phyloP scores from a whole-genome alignment of 345 rosid species.

The Eucalyptus camaldulensis region DNA sequence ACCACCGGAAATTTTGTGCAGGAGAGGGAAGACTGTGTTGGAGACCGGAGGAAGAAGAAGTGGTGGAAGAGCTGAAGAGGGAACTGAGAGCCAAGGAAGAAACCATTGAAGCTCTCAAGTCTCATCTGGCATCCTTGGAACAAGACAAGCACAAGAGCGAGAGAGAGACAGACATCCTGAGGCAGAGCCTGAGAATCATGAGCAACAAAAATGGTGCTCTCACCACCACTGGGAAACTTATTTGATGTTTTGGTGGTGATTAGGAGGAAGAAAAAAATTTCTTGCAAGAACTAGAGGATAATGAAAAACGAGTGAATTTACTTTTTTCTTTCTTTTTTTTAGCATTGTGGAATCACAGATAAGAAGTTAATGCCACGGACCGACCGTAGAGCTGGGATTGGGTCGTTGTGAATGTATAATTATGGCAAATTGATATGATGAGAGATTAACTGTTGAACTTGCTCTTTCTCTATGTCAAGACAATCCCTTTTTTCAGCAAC shows the following conservation, averaged over 20 bases:
- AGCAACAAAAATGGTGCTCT: constrained; percentile 11
- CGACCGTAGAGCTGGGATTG: not conserved
- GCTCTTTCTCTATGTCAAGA: not conserved
- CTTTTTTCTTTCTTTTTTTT: not conserved
- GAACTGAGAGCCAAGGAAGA: constrained; percentile 40
- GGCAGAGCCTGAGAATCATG: constrained; percentile 62
- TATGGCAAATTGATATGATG: not conserved
- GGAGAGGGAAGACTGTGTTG: constrained; percentile 31
- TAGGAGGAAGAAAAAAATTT: not conserved
- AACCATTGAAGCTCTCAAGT: constrained; percentile 29
- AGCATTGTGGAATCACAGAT: not conserved
- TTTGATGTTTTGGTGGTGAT: not conserved
- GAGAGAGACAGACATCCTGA: constrained; percentile 56
- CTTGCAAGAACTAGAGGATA: not conserved
- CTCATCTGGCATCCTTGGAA: constrained; percentile 27
- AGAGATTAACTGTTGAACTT: not conserved
- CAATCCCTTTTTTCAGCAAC: not conserved
- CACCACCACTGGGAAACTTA: not conserved
- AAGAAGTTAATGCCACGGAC: not conserved
- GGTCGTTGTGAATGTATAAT: not conserved
- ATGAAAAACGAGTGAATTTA: not conserved
- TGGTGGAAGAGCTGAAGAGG: constrained; percentile 40
- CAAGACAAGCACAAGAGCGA: constrained; percentile 25
- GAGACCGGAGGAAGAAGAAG: constrained; percentile 31
- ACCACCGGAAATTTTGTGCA: not conserved